Conservation (phyloP, 2,329 filamentous ascomycete genomes). For the Botrytis deweyae region DNA sequence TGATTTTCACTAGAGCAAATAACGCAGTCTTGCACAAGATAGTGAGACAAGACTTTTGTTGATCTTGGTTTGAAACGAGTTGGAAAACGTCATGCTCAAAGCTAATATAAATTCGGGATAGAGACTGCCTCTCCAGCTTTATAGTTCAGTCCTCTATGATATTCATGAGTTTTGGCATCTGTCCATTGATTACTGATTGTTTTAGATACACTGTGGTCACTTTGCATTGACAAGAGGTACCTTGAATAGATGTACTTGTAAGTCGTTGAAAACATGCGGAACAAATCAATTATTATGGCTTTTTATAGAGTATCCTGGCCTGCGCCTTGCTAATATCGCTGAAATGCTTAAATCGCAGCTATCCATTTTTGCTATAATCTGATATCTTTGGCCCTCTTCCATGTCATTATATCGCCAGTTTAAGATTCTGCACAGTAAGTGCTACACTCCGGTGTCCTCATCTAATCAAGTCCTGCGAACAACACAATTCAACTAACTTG, state of each 20-base stretch:
- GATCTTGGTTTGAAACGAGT: not conserved
- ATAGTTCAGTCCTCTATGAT: not conserved
- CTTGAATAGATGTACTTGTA: not conserved
- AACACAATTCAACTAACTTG: not conserved
- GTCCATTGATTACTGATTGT: not conserved
- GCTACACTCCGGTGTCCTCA: not conserved
- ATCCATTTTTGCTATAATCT: not conserved
- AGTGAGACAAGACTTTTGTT: not conserved
- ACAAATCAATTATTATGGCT: not conserved
- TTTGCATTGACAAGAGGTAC: not conserved
- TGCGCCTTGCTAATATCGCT: not conserved
- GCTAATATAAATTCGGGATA: not conserved
- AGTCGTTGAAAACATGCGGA: not conserved
- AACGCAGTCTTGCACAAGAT: not conserved
- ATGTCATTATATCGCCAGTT: not conserved
- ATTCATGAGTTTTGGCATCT: not conserved
- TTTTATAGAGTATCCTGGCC: not conserved
- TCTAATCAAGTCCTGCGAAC: not conserved
- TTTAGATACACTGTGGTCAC: not conserved
- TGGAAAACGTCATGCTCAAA: not conserved
- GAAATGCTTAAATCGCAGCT: not conserved
- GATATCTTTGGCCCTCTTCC: not conserved
- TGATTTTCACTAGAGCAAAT: not conserved
- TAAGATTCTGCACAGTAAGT: not conserved
- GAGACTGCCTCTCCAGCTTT: not conserved